Base-by-base conservation (phyloP, 352 stramenopile species). In the Phytophthora meadii region DNA sequence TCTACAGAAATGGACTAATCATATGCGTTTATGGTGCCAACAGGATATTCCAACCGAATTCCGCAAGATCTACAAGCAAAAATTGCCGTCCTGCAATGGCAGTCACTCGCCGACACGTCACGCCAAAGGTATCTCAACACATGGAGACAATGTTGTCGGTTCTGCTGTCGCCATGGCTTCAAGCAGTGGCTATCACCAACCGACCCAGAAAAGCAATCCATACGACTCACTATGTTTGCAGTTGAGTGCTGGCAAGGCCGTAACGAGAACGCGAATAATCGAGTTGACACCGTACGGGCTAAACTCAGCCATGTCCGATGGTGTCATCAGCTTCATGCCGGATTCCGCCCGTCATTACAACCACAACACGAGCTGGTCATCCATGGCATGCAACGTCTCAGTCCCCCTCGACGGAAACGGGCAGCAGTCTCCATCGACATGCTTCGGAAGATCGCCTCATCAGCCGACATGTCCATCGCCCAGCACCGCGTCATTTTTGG, bases 401-500 rank as follows among this genome's bases (percentile, higher is more conserved):
- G 41, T 8, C 6, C 17, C 8, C 19, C 41, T 2, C 41, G 41
- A 10, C 27, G 17, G 4, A 9, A 47, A 34, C 52, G 24, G 0
- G 12, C 36, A 9, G 36, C 57, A 22, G 50, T 69, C 47, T 58
- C 60, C 3, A 8, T 50, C 53, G 5, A 11, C 11, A 63, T 63
- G 42, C 42, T 65, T 9, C 12, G n/a, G 1, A 5, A 14, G 1
- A 49, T 70, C 17, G 3, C 5, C 5, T 11, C 0, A 1, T 25
- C 27, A 7, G n/a, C 61, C 11, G 17, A 67, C 37, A 30, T 67
- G n/a, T 57, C 45, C 17, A 27, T 52, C 37, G 10, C 61, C 55
- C 40, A 66, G 40, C 32, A 66, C 28, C 28, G 58, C 58, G 58
- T 66, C 40, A 15, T 57, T 59, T 66, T 30, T 66, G 49, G 49